A percentile compares a stretch with the other conserved stretches of the same genome.
Conservation (phyloP, 352 stramenopile species). For the Globisporangium takayamanum region DNA sequence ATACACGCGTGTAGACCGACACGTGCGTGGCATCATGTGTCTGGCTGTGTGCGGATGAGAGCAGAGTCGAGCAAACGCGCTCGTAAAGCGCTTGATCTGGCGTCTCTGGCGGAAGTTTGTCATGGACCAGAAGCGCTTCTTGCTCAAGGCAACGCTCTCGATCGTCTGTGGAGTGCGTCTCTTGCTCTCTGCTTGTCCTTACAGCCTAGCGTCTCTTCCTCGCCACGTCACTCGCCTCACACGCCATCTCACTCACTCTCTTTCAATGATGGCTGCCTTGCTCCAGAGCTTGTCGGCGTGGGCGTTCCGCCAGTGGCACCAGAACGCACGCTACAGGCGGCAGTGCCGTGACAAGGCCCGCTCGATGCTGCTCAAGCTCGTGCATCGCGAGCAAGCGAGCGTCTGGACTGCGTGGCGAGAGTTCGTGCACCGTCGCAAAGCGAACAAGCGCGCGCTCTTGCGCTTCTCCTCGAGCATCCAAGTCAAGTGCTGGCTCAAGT, state of each 20-base stretch:
- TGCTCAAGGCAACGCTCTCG: constrained; percentile 61
- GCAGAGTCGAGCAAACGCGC: constrained; percentile 37
- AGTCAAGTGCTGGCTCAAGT: constrained; percentile 61
- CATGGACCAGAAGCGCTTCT: constrained; percentile 52
- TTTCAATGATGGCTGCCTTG: neutral
- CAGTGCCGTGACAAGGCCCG: constrained; percentile 43
- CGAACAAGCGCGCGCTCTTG: constrained; percentile 48
- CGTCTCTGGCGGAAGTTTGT: constrained; percentile 47
- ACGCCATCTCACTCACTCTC: neutral
- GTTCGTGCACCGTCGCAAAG: constrained; percentile 43
- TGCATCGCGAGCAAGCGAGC: constrained; percentile 42
- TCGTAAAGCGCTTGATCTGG: constrained; percentile 38
- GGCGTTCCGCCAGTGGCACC: constrained; percentile 62
- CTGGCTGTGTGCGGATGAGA: neutral
- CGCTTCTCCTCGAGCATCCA: constrained; percentile 55
- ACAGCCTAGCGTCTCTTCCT: neutral
- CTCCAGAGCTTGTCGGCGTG: constrained; percentile 52
- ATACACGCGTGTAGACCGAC: neutral
- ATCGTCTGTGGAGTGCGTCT: constrained; percentile 56
- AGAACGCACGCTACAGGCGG: constrained; percentile 28
- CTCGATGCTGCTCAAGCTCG: constrained; percentile 38
- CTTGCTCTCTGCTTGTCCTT: neutral
- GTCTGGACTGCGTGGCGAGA: constrained; percentile 58
- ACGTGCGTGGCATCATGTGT: neutral
- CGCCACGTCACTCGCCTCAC: neutral